phyloP scores from a whole-genome alignment of 495 filamentous ascomycete species.

The Ascobolus immersus region DNA sequence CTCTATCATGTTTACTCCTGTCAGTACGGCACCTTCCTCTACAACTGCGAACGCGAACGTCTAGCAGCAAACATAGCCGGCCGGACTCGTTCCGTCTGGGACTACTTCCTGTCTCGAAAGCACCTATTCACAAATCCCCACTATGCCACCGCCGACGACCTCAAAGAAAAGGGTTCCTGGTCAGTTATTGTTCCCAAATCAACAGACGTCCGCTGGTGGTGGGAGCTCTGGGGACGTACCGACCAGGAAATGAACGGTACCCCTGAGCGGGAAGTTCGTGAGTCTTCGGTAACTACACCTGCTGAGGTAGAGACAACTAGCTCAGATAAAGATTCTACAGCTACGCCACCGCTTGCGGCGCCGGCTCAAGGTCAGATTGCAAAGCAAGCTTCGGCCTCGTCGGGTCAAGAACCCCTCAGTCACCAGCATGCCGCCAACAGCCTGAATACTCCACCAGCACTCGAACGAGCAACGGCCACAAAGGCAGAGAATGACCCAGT shows the following conservation, averaged over 20 bases:
- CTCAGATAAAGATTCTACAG: too few species aligned
- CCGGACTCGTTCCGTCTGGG: conserved; percentile 76
- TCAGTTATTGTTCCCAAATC: conserved; percentile 54
- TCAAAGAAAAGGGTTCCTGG: conserved; percentile 48
- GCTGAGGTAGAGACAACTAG: too few species aligned
- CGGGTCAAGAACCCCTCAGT: too few species aligned
- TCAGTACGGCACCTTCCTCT: conserved; percentile 91
- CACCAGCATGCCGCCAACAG: too few species aligned
- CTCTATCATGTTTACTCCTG: conserved; percentile 89
- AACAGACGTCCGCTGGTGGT: conserved; percentile 64
- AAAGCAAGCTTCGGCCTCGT: too few species aligned
- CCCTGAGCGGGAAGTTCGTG: neutral
- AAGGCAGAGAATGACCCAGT: too few species aligned
- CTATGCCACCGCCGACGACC: conserved; percentile 56
- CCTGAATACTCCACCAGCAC: too few species aligned
- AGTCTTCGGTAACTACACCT: too few species aligned
- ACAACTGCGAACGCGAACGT: conserved; percentile 80
- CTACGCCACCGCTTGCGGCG: too few species aligned
- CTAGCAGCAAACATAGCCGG: conserved; percentile 32
- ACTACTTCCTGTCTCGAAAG: conserved; percentile 62
- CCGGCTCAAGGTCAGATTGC: too few species aligned
- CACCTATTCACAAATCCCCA: conserved; percentile 56
- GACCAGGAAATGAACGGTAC: conserved; percentile 84
- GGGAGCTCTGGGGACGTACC: conserved; percentile 56
- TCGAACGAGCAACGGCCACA: too few species aligned